Percentiles rank a stretch among this genome's conserved stretches.
phyloP scores from a whole-genome alignment of 192 early-diverging fungal genomes.

The Chytriomyces sp. region DNA sequence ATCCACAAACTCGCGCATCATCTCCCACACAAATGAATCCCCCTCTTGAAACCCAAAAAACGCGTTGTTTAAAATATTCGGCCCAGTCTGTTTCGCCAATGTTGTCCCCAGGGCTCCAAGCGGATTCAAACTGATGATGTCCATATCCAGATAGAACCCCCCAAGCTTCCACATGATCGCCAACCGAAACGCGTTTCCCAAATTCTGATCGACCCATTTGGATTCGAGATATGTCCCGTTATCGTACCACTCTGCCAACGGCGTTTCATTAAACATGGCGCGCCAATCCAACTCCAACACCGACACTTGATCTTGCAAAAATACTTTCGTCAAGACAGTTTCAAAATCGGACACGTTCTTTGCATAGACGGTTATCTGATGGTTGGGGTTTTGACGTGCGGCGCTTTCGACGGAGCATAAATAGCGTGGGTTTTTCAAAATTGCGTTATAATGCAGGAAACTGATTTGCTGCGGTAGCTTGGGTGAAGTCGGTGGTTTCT shows the following conservation, averaged over 20 bases:
- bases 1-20: slow-evolving; percentile 47
- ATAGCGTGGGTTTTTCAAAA: slow-evolving; percentile 38
- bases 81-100: slow-evolving; percentile 29
- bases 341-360: slow-evolving; percentile 36
- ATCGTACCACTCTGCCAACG: slow-evolving; percentile 39
- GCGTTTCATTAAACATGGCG: slow-evolving; percentile 36
- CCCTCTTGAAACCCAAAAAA: slow-evolving; percentile 33
- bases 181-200: slow-evolving; percentile 46
- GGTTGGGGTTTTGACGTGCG: slow-evolving; percentile 33
- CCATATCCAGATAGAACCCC: slow-evolving; percentile 44
- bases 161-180: slow-evolving; percentile 40
- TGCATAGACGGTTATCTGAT: slow-evolving; percentile 35
- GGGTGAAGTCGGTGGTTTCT: neutral
- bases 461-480: slow-evolving; percentile 32
- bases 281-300: slow-evolving; percentile 27
- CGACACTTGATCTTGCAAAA: neutral
- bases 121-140: slow-evolving; percentile 46
- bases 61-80: slow-evolving; percentile 39
- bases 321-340: neutral
- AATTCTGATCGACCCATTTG: slow-evolving; percentile 39
- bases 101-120: slow-evolving; percentile 25
- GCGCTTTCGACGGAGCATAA: slow-evolving; percentile 44
- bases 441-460: slow-evolving; percentile 44
- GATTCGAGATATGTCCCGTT: slow-evolving; percentile 22
- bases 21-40: slow-evolving; percentile 41